Evolutionary conservation across 352 stramenopile species (phyloP).

Genomic region (Phytophthora chlamydospora): DNA sequence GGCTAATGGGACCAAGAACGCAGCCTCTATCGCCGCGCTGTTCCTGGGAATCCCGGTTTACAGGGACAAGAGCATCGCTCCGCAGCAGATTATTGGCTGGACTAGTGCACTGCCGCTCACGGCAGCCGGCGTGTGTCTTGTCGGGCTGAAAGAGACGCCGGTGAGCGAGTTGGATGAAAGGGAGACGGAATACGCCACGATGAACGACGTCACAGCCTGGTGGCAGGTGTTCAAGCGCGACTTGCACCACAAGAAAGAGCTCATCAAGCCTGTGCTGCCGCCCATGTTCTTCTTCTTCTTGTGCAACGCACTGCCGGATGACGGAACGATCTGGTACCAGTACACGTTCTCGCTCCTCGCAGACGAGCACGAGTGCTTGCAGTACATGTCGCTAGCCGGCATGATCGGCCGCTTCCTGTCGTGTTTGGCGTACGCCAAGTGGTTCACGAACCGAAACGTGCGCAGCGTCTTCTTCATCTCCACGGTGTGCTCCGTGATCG

Average conservation of each 20-base stretch:
- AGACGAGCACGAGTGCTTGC: slow-evolving; percentile 66
- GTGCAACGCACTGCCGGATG: slow-evolving; percentile 68
- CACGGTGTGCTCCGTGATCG: slow-evolving; percentile 66
- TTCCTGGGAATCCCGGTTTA: slow-evolving; percentile 75
- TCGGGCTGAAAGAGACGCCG: slow-evolving; percentile 54
- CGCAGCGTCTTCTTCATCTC: slow-evolving; percentile 79
- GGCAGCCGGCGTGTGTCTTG: slow-evolving; percentile 52
- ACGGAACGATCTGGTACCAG: slow-evolving; percentile 82
- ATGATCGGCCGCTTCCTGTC: slow-evolving; percentile 77
- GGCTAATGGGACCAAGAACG: slow-evolving; percentile 73
- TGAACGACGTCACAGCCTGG: slow-evolving; percentile 24
- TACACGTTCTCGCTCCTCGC: slow-evolving; percentile 74
- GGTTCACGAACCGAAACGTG: slow-evolving; percentile 67
- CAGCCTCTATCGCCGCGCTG: slow-evolving; percentile 63
- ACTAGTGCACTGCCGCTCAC: slow-evolving; percentile 62
- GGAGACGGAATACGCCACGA: slow-evolving; percentile 15
- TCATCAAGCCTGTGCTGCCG: slow-evolving; percentile 63
- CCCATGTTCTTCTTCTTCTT: slow-evolving; percentile 87
- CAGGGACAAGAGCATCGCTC: slow-evolving; percentile 52
- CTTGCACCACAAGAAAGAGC: slow-evolving; percentile 44
- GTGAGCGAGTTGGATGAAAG: slow-evolving; percentile 13
- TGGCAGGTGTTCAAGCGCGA: slow-evolving; percentile 62
- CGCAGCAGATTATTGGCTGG: slow-evolving; percentile 67
- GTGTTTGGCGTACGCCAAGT: slow-evolving; percentile 77
- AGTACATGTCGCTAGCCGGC: slow-evolving; percentile 71